Evolutionary conservation across 2,329 filamentous ascomycete genomes (phyloP), one percentile per base, ranked within the genome.

Genomic region (Penicillium hesseltinei): DNA sequence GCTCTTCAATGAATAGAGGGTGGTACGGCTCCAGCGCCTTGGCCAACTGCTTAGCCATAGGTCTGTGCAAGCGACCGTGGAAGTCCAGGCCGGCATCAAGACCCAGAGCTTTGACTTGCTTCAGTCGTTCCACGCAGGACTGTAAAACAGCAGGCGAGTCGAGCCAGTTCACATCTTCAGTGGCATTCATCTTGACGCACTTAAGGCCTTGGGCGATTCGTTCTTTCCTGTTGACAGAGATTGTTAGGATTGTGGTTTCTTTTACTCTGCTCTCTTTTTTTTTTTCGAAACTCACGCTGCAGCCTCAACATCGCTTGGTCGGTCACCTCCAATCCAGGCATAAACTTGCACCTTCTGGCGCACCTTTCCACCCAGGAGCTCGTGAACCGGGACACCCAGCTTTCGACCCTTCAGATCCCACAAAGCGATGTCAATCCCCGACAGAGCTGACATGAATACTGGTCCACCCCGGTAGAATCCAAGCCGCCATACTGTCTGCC

Each of bases 1-100:
- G 88, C 62, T 91, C 88, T 68, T 91, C 89, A 51, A 91, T 87
- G 68, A 92, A 92, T 8, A 92, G 75, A 0, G 88, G 88, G 2
- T 80, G 80, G 61, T 89, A 81, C 0, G 88, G 87, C 59, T 88
- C 88, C 0, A 92, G 77, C 0, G 83, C 80, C 59, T 82, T 82
- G 1, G 86, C 87, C 2, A 92, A 80, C 64, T 92, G 89, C 64
- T 90, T 91, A 0, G 88, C 88, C 88, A 92, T 92, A 11, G 88
- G 87, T 56, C 87, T 88, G 72, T 92, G 89, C 0, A 91, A 77
- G 8, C 89, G 84, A 2, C 90, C 90, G 69, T 92, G 90, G 72
- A 92, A 92, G 64, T 92, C 90, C n/a, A 92, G 79, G 1, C 86
- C 89, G 0, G 82, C 88, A 60, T 92, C 88, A 62, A 93, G 82